Base-by-base conservation (phyloP, 371 early-diverging fungal species). In the Funneliformis caledonium region DNA sequence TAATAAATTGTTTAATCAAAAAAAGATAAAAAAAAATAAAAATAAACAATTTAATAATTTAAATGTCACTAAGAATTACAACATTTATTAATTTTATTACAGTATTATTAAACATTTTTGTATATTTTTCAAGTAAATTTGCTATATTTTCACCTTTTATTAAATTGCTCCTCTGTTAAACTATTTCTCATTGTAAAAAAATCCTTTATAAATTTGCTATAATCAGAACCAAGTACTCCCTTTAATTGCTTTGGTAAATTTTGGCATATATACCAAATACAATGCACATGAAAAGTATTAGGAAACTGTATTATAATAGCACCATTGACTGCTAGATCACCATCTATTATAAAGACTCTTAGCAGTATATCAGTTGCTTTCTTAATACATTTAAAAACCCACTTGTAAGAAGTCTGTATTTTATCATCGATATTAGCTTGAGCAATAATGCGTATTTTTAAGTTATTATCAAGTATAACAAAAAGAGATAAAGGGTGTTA, bases 181-280 rank as follows among this genome's bases (percentile, higher is more conserved):
- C 62, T 62, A 62, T 62, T 62, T n/a, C 62, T 62, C 8, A 8
- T n/a, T n/a, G 9, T 62, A 62, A 22, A 62, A 62, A 62, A 62
- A 62, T 62, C 62, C 8, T 62, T 62, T 62, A 62, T 22, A 64
- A 64, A 64, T 7, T 64, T 31, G 26, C 11, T 7, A 64, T 26
- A 33, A 31, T 12, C 12, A 26, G 33, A 9, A 31, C 33, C 9
- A 1, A 64, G 26, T 22, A 26, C 26, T 64, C 0, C 64, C 22
- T 14, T 60, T 60, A 60, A 60, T n/a, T 60, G 61, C 26, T 60
- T 60, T 16, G 61, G 61, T 14, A 60, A 60, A 22, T 60, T 60
- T 60, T 60, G 61, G 61, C 61, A 16, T 11, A 60, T 60, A 60
- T 60, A 19, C 61, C 61, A 60, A 33, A 64, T 64, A 48, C 48